These are phyloP conservation scores for Withania somnifera DNA, from an alignment of 305 asterid genomes.

Conservation along the genomic window DNA sequence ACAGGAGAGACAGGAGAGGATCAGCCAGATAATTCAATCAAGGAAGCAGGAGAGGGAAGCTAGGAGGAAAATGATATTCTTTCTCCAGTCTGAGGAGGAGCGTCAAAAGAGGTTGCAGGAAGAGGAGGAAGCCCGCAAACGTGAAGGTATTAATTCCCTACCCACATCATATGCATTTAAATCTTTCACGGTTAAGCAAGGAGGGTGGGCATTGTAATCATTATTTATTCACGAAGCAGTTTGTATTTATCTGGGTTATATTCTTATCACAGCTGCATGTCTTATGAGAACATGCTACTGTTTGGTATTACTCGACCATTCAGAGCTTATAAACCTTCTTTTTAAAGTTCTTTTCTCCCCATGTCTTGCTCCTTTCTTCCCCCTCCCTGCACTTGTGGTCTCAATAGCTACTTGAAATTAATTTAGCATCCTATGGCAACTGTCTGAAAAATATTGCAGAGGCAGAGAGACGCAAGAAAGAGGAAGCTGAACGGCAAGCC, in stretches of 20 bases:
- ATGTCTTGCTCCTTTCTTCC: too few species aligned
- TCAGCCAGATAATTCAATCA: slow-evolving; percentile 40
- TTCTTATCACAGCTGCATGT: too few species aligned
- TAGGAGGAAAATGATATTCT: slow-evolving; percentile 61
- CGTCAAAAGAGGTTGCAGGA: slow-evolving; percentile 54
- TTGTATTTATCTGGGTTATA: too few species aligned
- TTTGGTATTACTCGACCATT: too few species aligned
- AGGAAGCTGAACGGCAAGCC: slow-evolving; percentile 78
- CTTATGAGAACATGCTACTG: too few species aligned
- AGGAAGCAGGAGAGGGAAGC: slow-evolving; percentile 61
- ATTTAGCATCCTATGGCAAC: neutral
- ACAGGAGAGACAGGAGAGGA: slow-evolving; percentile 51
- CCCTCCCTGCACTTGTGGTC: neutral
- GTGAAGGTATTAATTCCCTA: slow-evolving; percentile 46
- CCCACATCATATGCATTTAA: neutral
- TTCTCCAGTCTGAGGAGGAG: slow-evolving; percentile 68
- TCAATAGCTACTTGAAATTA: neutral
- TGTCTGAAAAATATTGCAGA: slow-evolving; percentile 32
- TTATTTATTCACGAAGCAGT: too few species aligned
- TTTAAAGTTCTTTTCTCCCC: too few species aligned
- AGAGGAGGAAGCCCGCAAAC: slow-evolving; percentile 86
- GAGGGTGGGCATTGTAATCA: neutral
- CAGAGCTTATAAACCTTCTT: too few species aligned
- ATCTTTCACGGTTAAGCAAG: neutral
- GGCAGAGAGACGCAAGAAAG: slow-evolving; percentile 71